A percentile compares a stretch with the other conserved stretches of the same genome.
These are phyloP conservation scores for Solanum bukasovii DNA, from an alignment of 257 asterid species.

Conservation along the genomic window DNA sequence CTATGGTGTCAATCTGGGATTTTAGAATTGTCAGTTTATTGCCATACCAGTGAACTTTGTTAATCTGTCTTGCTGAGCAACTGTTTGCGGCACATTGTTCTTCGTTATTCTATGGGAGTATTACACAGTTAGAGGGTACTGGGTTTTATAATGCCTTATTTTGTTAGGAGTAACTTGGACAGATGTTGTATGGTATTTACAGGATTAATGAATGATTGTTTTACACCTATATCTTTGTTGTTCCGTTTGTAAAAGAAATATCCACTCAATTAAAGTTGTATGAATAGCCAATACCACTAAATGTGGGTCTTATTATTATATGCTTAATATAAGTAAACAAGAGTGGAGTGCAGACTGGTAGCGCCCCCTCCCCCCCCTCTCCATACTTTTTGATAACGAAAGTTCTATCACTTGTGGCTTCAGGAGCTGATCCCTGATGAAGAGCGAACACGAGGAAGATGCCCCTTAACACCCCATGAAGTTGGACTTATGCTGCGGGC, in stretches of 20 bases:
- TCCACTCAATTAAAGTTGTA: neutral
- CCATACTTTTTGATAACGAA: neutral
- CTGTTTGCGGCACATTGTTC: neutral
- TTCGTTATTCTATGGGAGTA: neutral
- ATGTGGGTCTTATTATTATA: neutral
- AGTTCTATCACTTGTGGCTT: neutral
- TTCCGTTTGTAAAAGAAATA: neutral
- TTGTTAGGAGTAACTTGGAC: neutral
- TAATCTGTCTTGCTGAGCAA: neutral
- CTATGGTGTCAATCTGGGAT: neutral
- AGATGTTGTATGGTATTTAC: neutral
- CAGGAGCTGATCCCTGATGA: slow-evolving; percentile 94
- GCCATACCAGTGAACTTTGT: neutral
- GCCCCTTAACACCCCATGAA: slow-evolving; percentile 97
- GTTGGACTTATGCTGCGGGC: slow-evolving; percentile 95
- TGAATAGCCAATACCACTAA: neutral
- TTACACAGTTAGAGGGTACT: neutral
- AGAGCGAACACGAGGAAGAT: slow-evolving; percentile 86
- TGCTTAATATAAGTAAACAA: neutral
- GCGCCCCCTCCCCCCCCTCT: neutral
- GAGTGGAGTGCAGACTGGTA: neutral
- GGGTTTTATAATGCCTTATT: neutral
- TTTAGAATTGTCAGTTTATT: neutral
- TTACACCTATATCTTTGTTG: neutral
- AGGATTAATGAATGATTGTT: neutral